These are phyloP conservation scores for Saturnispora besseyi DNA, from an alignment of 805 yeast species.

Conservation along the genomic window DNA sequence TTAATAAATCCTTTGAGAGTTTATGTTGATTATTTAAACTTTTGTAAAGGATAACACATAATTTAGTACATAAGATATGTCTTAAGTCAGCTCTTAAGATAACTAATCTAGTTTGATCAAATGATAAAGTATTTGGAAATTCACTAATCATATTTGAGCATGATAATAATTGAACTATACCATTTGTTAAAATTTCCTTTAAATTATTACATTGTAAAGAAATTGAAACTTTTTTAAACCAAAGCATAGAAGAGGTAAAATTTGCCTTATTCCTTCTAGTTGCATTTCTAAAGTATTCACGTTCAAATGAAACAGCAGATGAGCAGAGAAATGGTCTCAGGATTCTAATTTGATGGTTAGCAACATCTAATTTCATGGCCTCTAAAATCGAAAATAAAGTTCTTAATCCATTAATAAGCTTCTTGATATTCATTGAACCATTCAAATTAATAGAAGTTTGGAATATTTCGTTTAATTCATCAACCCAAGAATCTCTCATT, in stretches of 20 bases:
- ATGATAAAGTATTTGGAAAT: conserved; percentile 75
- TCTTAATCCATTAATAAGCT: conserved; percentile 67
- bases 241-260: conserved; percentile 49
- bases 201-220: conserved; percentile 14
- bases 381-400: conserved; percentile 76
- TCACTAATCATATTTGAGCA: conserved; percentile 75
- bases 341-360: conserved; percentile 86
- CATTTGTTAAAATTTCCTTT: conserved; percentile 34
- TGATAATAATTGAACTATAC: conserved; percentile 56
- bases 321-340: conserved; percentile 76
- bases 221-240: conserved; percentile 43
- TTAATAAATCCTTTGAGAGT: conserved; percentile 27
- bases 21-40: conserved; percentile 43
- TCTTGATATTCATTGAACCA: conserved; percentile 19
- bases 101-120: conserved; percentile 74
- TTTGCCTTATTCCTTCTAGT: conserved; percentile 48
- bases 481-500: conserved; percentile 87
- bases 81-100: conserved; percentile 77
- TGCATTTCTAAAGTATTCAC: conserved; percentile 61
- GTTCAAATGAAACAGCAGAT: conserved; percentile 83
- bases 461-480: conserved; percentile 62
- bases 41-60: conserved; percentile 64
- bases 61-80: conserved; percentile 70
- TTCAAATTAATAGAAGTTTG: conserved; percentile 30
- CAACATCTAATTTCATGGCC: conserved; percentile 91